Evolutionary conservation across 495 filamentous ascomycete species (phyloP), one percentile per base, ranked within the genome.

Genomic region (Hamigera avellanea): DNA sequence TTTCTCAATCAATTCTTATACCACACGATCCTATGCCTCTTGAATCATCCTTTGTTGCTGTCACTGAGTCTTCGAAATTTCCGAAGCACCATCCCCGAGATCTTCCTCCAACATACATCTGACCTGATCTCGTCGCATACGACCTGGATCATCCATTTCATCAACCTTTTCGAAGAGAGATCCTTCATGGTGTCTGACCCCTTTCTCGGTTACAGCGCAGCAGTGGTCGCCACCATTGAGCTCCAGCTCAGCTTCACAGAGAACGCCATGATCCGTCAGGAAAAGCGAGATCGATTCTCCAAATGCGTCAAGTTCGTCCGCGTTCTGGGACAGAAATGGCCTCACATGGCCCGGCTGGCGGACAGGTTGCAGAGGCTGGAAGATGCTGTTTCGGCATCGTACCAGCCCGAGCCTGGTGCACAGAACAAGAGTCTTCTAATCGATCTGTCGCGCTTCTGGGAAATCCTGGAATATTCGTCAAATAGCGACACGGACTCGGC

Each of bases 151-250:
- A 56, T 68, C 12, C 55, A 67, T 42, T 68, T 68, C 33, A 61
- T 70, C 40, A 55, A 65, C 26, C 66, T 55, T 42, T 59, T 70
- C 6, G 59, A 63, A 39, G 57, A 62, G 31, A 67, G 57, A 35
- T 43, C 40, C 0, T 66, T 67, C 35, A 35, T 54, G 33, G 56
- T 66, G 6, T 63, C 66, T 3, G 66, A 70, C 49, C 64, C 64
- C 0, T 45, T 70, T 8, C 42, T 70, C 6, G 66, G 63, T n/a
- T 66, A 70, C 38, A 60, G 66, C 14, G 66, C 61, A 13, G 64
- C 66, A 8, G 64, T 70, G 7, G 58, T 67, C 6, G 66, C 64
- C 8, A 70, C 66, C 8, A 70, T 70, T 41, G 65, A 68, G 37
- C 47, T 70, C 1, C 66, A 70, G 33, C 50, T 66, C 3, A 70